Evolutionary conservation across 805 yeast genomes (phyloP).

Genomic region (Priceomyces haplophilus): DNA sequence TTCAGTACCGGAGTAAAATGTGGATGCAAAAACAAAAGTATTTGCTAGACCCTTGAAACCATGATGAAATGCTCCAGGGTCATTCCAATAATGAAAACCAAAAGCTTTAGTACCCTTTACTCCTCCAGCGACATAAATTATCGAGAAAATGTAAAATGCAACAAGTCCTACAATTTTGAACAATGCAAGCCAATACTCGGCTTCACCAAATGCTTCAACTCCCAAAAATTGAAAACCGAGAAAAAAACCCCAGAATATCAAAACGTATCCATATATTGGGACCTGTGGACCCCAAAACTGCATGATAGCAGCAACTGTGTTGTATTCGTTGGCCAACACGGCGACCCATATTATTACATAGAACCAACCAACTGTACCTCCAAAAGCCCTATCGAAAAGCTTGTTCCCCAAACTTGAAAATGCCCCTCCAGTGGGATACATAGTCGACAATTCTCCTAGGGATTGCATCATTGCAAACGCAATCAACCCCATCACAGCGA

Average conservation of each 20-base stretch:
- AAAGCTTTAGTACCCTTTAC: conserved; percentile 34
- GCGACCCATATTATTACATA: conserved; percentile 58
- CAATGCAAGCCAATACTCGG: conserved; percentile 53
- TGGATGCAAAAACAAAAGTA: conserved; percentile 57
- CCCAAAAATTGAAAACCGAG: conserved; percentile 48
- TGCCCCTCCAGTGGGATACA: conserved; percentile 50
- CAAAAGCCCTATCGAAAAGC: conserved; percentile 53
- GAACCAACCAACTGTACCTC: conserved; percentile 53
- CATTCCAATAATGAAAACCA: conserved; percentile 43
- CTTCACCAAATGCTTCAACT: conserved; percentile 55
- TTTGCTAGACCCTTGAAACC: conserved; percentile 57
- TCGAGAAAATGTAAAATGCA: conserved; percentile 51
- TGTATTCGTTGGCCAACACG: conserved; percentile 53
- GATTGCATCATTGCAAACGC: conserved; percentile 55
- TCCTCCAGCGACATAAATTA: conserved; percentile 46
- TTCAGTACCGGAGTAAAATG: conserved; percentile 59
- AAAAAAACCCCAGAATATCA: conserved; percentile 52
- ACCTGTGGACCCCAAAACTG: conserved; percentile 49
- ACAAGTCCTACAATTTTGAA: conserved; percentile 45
- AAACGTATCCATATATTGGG: conserved; percentile 54
- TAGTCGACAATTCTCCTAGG: conserved; percentile 55
- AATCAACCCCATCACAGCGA: conserved; percentile 49
- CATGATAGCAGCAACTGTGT: conserved; percentile 49
- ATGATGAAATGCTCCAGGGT: conserved; percentile 40
- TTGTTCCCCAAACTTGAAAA: conserved; percentile 52